Conservation (phyloP, 1,284 basidiomycete genomes). For the Prillingera fragicola region DNA sequence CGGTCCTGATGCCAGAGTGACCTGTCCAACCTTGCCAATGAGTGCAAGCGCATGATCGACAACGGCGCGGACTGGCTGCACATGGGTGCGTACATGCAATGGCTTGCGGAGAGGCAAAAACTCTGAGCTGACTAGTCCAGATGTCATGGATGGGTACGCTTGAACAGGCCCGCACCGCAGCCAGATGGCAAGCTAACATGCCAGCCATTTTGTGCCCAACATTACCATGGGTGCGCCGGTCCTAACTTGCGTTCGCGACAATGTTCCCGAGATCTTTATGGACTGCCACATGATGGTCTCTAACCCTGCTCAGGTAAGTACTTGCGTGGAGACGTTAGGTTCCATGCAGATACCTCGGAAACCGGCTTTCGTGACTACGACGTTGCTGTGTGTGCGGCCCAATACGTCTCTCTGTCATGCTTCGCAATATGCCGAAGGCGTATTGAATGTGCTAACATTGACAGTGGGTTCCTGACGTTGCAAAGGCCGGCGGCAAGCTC, state of each 20-base stretch:
- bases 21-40: constrained; percentile 81
- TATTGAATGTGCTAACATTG: no score
- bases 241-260: constrained; percentile 78
- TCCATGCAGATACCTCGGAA: no score
- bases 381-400: no score
- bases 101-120: not conserved
- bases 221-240: constrained; percentile 95
- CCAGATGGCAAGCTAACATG: not conserved
- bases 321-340: no score
- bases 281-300: constrained; percentile 99
- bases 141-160: constrained; percentile 89
- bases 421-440: no score
- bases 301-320: constrained; percentile 73
- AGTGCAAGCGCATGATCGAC: constrained; percentile 89
- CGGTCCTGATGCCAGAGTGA: no score
- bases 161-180: not conserved
- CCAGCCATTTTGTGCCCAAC: constrained; percentile 92
- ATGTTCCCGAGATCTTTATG: constrained; percentile 94
- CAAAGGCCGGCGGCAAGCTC: constrained; percentile 85
- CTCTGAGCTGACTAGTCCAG: constrained; percentile 49
- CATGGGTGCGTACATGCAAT: constrained; percentile 63
- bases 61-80: constrained; percentile 92
- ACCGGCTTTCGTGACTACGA: no score
- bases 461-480: constrained; percentile 94
- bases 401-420: no score